A percentile compares a stretch with the other conserved stretches of the same genome.
These are phyloP conservation scores for Taxillus chinensis DNA, from an alignment of 164 flowering plant genomes.

Conservation along the genomic window DNA sequence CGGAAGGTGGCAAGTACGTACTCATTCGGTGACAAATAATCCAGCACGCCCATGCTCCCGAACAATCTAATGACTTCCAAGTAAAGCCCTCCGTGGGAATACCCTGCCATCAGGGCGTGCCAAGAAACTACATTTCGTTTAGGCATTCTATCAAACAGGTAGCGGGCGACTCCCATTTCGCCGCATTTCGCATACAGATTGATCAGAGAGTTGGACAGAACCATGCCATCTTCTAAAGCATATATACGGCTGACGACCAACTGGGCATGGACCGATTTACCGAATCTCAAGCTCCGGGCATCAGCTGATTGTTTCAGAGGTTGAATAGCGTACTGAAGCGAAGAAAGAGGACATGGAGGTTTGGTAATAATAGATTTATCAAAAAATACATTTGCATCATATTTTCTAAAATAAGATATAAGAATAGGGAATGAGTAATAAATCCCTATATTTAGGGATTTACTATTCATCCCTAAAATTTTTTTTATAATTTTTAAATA, in stretches of 20 bases:
- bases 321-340: slow-evolving; percentile 14
- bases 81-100: slow-evolving; percentile 30
- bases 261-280: slow-evolving; percentile 42
- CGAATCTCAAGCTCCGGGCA: slow-evolving; percentile 24
- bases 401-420: no score
- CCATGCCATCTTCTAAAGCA: slow-evolving; percentile 7
- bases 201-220: slow-evolving; percentile 34
- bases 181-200: slow-evolving; percentile 47
- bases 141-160: slow-evolving; percentile 51
- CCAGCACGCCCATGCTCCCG: slow-evolving; percentile 24
- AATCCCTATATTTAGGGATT: no score
- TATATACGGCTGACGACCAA: slow-evolving; percentile 21
- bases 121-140: slow-evolving; percentile 56
- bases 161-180: slow-evolving; percentile 25
- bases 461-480: no score
- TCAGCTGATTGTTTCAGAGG: slow-evolving; percentile 38
- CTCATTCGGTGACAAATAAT: slow-evolving; percentile 37
- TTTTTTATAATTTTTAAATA: no score
- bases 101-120: slow-evolving; percentile 49
- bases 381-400: no score
- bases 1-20: slow-evolving; percentile 46
- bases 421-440: no score
- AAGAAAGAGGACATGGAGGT: background rate
- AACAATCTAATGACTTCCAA: slow-evolving; percentile 38
- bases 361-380: no score